phyloP scores from a whole-genome alignment of 2,329 filamentous ascomycete genomes.

The Aspergillus thermomutatus region DNA sequence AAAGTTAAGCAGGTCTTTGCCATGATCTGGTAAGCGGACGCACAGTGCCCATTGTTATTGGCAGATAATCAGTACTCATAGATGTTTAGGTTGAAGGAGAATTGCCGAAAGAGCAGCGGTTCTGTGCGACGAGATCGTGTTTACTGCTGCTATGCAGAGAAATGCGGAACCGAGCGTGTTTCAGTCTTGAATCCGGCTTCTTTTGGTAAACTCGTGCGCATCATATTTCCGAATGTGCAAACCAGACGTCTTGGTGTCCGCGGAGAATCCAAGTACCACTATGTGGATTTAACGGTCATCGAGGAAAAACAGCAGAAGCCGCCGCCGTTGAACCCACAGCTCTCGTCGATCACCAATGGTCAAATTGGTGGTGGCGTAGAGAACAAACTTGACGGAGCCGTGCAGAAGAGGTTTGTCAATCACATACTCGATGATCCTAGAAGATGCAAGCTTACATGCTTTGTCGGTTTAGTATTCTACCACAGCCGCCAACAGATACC shows the following conservation, averaged over 20 bases:
- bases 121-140: conserved; percentile 91
- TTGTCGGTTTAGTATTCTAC: conserved; percentile 25
- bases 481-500: conserved; percentile 35
- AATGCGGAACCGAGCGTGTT: conserved; percentile 88
- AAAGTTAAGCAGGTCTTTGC: conserved; percentile 53
- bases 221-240: conserved; percentile 92
- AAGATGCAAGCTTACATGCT: conserved; percentile 9
- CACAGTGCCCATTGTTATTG: background rate
- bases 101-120: conserved; percentile 44
- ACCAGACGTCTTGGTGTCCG: conserved; percentile 87
- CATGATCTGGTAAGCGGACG: conserved; percentile 48
- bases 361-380: conserved; percentile 17
- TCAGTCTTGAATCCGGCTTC: conserved; percentile 95
- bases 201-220: conserved; percentile 93
- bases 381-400: conserved; percentile 22
- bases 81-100: conserved; percentile 43
- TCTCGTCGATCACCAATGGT: conserved; percentile 19
- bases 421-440: background rate
- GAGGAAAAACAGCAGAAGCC: conserved; percentile 41
- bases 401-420: conserved; percentile 29
- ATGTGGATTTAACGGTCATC: conserved; percentile 54
- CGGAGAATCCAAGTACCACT: conserved; percentile 98
- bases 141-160: conserved; percentile 90
- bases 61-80: conserved; percentile 8
- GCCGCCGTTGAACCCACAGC: conserved; percentile 23